Percentiles rank a stretch among this genome's conserved stretches.
Conservation (phyloP, 129 eudicot species). For the Ambrosia trifida region DNA sequence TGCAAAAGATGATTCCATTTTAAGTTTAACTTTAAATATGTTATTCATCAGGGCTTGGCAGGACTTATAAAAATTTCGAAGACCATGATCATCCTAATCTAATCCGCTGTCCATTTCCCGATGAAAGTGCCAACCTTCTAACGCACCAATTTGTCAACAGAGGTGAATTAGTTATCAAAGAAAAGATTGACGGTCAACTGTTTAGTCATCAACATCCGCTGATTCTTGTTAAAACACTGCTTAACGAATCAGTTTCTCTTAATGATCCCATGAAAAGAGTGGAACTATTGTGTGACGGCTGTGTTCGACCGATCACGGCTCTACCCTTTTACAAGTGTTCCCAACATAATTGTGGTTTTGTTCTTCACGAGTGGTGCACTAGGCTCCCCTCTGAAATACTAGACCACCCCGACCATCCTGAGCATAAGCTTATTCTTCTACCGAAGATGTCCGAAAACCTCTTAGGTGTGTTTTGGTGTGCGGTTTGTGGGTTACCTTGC, state of each 20-base stretch:
- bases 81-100: slow-evolving; percentile 2
- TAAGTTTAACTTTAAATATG: background rate
- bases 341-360: background rate
- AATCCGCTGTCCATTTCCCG: background rate
- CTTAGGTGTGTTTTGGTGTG: background rate
- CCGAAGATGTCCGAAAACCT: background rate
- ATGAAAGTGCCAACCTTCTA: slow-evolving; percentile 4
- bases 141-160: background rate
- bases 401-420: background rate
- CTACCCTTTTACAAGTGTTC: slow-evolving; percentile 21
- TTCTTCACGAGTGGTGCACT: slow-evolving; percentile 17
- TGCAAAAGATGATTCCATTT: background rate
- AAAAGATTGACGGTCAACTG: background rate
- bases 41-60: background rate
- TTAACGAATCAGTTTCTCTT: background rate
- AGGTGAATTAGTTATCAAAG: background rate
- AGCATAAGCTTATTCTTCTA: background rate
- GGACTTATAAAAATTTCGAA: background rate
- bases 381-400: background rate
- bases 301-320: background rate
- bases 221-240: background rate
- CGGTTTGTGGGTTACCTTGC: background rate
- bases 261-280: background rate
- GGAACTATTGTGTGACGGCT: slow-evolving; percentile 17
- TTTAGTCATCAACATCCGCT: slow-evolving; percentile 15